Evolutionary conservation across 2,329 filamentous ascomycete species (phyloP), one percentile per base, ranked within the genome.

Genomic region (Nemania diffusa): DNA sequence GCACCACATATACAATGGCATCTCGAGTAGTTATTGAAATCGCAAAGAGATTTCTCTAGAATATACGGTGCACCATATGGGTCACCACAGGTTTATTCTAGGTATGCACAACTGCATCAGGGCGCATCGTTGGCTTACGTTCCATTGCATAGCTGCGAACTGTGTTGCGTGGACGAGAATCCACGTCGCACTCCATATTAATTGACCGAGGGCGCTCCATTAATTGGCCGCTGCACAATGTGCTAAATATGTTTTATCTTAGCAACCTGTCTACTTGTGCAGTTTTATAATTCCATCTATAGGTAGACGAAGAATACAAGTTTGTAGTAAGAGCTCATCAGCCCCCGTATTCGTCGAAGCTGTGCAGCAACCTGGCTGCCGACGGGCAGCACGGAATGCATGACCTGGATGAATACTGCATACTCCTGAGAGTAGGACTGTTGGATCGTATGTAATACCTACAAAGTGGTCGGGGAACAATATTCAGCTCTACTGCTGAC

Each of bases 371-470:
- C 2, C 22, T 22, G 56, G 37, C 26, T 48, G 7, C 5, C 9
- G 27, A 53, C 40, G 42, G 50, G 51, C 27, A 9, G 26, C 15
- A n/a, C 20, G 44, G 29, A 27, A 32, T 17, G 32, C 40, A 50
- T 29, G 61, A 44, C 44, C 44, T 52, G 61, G 42, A 32, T 44
- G 51, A 26, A 37, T 26, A 42, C 11, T 57, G 53, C 34, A 63
- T 32, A 34, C 40, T 17, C 8, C 50, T 29, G 40, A 34, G 26
- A 46, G 7, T 32, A 46, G 32, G 7, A 22, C 13, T 40, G 32
- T 17, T 48, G 32, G 17, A 44, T 57, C 24, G 40, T 44, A 44
- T n/a, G 5, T n/a, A n/a, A n/a, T 37, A 56, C n/a, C 51, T 24
- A 42, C n/a, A 29, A 15, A 17, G 29, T 26, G 1, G 7, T 56